These are phyloP conservation scores for Pseudomonodictys pantanalensis DNA, from an alignment of 495 filamentous ascomycete genomes.

Conservation along the genomic window DNA sequence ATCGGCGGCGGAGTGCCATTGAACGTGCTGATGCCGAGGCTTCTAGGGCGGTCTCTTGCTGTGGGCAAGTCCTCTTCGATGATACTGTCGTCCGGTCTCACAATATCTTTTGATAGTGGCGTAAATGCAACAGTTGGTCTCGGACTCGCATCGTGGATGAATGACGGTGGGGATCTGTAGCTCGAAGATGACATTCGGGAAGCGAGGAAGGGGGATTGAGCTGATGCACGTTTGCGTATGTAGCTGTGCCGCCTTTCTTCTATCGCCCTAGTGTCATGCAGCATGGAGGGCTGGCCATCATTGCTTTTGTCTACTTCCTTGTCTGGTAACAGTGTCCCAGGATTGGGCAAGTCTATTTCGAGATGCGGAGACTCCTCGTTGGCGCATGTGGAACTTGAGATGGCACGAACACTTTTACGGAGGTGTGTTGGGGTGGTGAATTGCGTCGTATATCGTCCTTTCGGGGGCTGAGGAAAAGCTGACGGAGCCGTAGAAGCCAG, in stretches of 20 bases:
- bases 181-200: slow-evolving; percentile 25
- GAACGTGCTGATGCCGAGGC: slow-evolving; percentile 12
- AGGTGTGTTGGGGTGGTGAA: slow-evolving; percentile 27
- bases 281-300: no score
- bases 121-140: not conserved
- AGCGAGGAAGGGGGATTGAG: slow-evolving; percentile 31
- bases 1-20: slow-evolving; percentile 10
- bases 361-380: no score
- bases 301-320: no score
- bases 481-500: slow-evolving; percentile 34
- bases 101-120: not conserved
- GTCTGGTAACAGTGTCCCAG: no score
- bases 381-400: slow-evolving; percentile 10
- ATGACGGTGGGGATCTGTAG: slow-evolving; percentile 11
- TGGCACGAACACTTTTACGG: slow-evolving; percentile 36
- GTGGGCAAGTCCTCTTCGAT: not conserved
- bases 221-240: slow-evolving; percentile 37
- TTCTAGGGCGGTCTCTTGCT: not conserved
- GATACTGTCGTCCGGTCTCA: slow-evolving; percentile 1
- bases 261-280: slow-evolving; percentile 33
- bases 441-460: slow-evolving; percentile 17
- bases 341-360: no score
- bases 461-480: slow-evolving; percentile 35
- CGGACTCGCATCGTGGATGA: not conserved
- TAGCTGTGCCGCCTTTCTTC: slow-evolving; percentile 38